Conservation (phyloP, 2,329 filamentous ascomycete genomes). For the Fusarium robinianum region DNA sequence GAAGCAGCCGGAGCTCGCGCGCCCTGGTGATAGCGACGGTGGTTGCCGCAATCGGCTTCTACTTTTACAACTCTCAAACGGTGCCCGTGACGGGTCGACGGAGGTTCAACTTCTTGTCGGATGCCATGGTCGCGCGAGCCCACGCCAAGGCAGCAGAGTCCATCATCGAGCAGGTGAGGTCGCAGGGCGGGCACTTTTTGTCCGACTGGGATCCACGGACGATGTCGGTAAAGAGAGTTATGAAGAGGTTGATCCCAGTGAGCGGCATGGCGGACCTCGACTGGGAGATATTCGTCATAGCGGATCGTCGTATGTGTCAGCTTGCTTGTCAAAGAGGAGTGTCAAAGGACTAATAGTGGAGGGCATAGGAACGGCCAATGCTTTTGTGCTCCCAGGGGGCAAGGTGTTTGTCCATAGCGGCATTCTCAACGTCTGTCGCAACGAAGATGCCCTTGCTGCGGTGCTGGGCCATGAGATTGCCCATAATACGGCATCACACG, state of each 20-base stretch:
- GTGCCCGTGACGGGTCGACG: conserved; percentile 73
- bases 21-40: conserved; percentile 48
- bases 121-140: conserved; percentile 56
- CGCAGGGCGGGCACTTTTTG: conserved; percentile 60
- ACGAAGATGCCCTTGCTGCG: conserved; percentile 72
- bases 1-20: conserved; percentile 39
- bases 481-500: conserved; percentile 72
- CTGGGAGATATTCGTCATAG: conserved; percentile 78
- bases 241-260: conserved; percentile 68
- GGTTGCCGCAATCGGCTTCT: conserved; percentile 59
- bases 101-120: conserved; percentile 71
- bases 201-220: conserved; percentile 62
- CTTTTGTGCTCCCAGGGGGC: conserved; percentile 77
- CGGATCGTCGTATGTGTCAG: conserved; percentile 56
- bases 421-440: conserved; percentile 68
- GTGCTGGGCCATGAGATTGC: conserved; percentile 82
- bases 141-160: conserved; percentile 34
- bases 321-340: neutral
- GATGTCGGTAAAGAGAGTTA: conserved; percentile 63
- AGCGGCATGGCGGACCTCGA: conserved; percentile 61
- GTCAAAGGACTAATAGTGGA: conserved; percentile 3
- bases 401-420: conserved; percentile 82
- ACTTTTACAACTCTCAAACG: conserved; percentile 70
- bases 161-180: conserved; percentile 58
- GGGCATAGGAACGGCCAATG: conserved; percentile 62